A percentile compares a stretch with the other conserved stretches of the same genome.
Conservation (phyloP, 1,284 basidiomycete genomes). For the Ceratobasidium sp. region DNA sequence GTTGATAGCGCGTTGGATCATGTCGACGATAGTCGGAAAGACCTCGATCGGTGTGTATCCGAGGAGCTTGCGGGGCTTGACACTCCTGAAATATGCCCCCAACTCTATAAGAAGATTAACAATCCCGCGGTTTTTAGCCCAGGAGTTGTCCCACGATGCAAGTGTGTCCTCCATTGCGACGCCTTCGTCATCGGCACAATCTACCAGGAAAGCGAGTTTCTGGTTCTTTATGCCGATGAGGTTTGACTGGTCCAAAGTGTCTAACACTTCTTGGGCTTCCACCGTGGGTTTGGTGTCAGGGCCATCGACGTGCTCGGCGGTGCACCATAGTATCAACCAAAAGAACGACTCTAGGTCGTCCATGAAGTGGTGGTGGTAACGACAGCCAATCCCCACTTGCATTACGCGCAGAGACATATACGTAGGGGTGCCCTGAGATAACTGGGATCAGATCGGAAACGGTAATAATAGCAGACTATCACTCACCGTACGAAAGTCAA, state of each 20-base stretch:
- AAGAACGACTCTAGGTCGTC: slow-evolving; percentile 36
- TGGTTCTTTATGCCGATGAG: too few species aligned
- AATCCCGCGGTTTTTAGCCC: not conserved
- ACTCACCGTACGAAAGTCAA: slow-evolving; percentile 37
- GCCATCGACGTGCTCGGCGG: slow-evolving; percentile 11
- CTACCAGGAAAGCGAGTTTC: too few species aligned
- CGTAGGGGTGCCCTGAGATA: slow-evolving; percentile 13
- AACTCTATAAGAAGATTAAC: not conserved
- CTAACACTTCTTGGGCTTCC: not conserved
- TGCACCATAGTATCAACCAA: slow-evolving; percentile 23
- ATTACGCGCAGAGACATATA: slow-evolving; percentile 10
- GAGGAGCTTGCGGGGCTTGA: too few species aligned
- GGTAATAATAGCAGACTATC: not conserved
- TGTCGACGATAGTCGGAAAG: too few species aligned
- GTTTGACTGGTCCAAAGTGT: too few species aligned
- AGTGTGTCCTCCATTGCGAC: not conserved
- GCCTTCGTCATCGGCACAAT: too few species aligned
- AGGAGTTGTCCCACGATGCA: not conserved
- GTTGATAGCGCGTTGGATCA: too few species aligned
- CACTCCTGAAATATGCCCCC: not conserved
- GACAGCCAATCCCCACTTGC: not conserved
- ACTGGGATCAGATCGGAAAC: not conserved
- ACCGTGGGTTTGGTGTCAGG: not conserved
- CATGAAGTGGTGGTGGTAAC: slow-evolving; percentile 5
- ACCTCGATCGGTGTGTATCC: too few species aligned